Percentiles rank a stretch among this genome's conserved stretches.
These are phyloP conservation scores for Nitzschia sp. DNA, from an alignment of 108 stramenopile genomes.

Conservation along the genomic window DNA sequence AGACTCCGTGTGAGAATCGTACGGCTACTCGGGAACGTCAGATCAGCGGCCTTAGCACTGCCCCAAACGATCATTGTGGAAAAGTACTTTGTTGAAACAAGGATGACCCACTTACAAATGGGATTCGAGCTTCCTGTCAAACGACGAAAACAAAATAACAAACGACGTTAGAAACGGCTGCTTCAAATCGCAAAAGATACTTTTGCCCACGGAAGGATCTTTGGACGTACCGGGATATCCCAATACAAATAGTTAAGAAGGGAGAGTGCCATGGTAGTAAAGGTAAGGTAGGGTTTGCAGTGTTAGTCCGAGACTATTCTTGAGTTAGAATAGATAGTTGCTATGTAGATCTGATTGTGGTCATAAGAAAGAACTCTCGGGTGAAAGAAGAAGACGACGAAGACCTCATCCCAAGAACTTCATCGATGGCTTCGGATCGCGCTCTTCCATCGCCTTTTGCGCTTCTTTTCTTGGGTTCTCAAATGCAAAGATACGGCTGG, in stretches of 20 bases:
- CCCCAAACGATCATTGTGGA: not conserved
- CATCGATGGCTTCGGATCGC: too few species aligned
- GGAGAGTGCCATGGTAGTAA: conserved; percentile 41
- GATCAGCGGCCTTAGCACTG: not conserved
- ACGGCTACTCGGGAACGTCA: not conserved
- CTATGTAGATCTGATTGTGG: too few species aligned
- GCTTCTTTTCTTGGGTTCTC: too few species aligned
- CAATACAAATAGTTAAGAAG: conserved; percentile 41
- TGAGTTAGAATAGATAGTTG: too few species aligned
- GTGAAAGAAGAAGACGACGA: too few species aligned
- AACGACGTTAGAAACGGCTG: not conserved
- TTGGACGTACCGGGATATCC: conserved; percentile 36
- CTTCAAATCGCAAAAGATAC: not conserved
- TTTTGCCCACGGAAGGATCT: not conserved
- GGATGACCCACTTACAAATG: conserved; percentile 1
- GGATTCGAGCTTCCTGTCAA: conserved; percentile 3
- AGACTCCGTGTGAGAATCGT: not conserved
- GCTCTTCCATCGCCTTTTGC: too few species aligned
- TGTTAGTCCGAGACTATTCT: too few species aligned
- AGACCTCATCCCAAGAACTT: too few species aligned
- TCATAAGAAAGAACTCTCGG: too few species aligned
- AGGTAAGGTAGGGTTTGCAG: not conserved
- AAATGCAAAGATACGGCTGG: too few species aligned
- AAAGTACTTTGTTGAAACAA: too few species aligned
- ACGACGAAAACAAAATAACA: not conserved